These are phyloP conservation scores for Eucalyptus cloeziana DNA, from an alignment of 345 rosid genomes.

Conservation along the genomic window DNA sequence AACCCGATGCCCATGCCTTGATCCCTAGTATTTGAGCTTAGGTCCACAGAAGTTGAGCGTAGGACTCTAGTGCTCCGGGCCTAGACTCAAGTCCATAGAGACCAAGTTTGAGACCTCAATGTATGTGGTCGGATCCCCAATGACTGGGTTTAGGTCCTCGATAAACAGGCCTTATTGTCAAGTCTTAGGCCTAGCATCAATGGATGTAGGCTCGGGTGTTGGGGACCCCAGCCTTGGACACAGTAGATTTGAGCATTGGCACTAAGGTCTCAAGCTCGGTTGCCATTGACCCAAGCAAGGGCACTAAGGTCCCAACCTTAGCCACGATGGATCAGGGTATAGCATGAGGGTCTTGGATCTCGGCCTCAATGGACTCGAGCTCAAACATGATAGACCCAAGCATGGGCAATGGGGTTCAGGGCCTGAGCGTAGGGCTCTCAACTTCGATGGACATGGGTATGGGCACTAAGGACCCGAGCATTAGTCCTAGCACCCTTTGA, in stretches of 20 bases:
- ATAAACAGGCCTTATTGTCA: neutral
- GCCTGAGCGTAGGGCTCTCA: rapidly evolving
- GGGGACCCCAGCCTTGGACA: rapidly evolving
- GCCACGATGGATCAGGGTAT: no score
- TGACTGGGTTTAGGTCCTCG: neutral
- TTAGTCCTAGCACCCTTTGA: rapidly evolving
- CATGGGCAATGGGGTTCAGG: neutral
- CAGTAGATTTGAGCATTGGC: neutral
- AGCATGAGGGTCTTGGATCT: neutral
- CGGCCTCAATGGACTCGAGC: neutral
- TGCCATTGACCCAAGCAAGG: neutral
- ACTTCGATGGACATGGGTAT: neutral
- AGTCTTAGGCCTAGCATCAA: neutral
- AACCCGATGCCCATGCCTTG: neutral
- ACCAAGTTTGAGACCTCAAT: neutral
- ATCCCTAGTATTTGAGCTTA: neutral
- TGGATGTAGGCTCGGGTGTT: neutral
- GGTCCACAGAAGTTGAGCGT: neutral
- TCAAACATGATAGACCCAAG: neutral
- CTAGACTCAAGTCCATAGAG: neutral
- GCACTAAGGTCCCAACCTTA: neutral
- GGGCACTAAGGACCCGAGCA: neutral
- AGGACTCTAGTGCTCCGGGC: rapidly evolving
- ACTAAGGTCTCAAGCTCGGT: neutral
- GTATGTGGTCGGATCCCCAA: neutral